phyloP scores from a whole-genome alignment of 2,329 filamentous ascomycete species.

The Neofusicoccum ribis region DNA sequence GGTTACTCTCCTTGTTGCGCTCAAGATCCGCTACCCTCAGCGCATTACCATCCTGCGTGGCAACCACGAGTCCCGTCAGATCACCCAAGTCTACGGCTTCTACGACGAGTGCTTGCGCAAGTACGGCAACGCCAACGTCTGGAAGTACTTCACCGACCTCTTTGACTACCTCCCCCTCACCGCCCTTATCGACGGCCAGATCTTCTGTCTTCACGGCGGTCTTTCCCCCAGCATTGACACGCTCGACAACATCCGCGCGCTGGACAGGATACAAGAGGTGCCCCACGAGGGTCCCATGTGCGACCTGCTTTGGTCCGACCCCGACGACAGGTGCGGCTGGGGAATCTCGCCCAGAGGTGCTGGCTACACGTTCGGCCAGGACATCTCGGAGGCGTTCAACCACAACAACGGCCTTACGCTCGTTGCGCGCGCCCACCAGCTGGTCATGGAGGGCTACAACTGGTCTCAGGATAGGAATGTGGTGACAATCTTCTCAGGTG shows the following conservation, averaged over 20 bases:
- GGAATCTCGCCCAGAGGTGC: conserved; percentile 93
- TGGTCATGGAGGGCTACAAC: conserved; percentile 99
- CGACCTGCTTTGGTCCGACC: conserved; percentile 80
- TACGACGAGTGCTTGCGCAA: conserved; percentile 77
- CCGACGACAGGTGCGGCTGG: conserved; percentile 95
- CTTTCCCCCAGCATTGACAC: conserved; percentile 73
- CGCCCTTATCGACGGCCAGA: conserved; percentile 72
- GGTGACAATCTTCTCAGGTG: conserved; percentile 92
- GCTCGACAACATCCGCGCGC: conserved; percentile 65
- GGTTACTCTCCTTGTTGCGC: conserved; percentile 89
- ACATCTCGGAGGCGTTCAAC: conserved; percentile 98
- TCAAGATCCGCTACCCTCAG: conserved; percentile 97
- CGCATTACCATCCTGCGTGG: conserved; percentile 98
- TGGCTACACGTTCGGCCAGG: conserved; percentile 93
- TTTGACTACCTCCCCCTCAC: conserved; percentile 76
- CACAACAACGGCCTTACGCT: conserved; percentile 97
- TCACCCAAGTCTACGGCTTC: conserved; percentile 77
- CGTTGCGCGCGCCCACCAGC: conserved; percentile 92
- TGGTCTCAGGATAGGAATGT: conserved; percentile 99
- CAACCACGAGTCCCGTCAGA: conserved; percentile 77
- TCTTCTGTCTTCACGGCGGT: conserved; percentile 72
- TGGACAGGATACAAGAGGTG: conserved; percentile 63
- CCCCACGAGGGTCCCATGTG: conserved; percentile 77
- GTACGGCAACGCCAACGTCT: conserved; percentile 75
- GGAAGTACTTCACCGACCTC: conserved; percentile 77